A percentile compares a stretch with the other conserved stretches of the same genome.
Evolutionary conservation across 257 asterid genomes (phyloP).

Genomic region (Parsonsia alboflavescens): DNA sequence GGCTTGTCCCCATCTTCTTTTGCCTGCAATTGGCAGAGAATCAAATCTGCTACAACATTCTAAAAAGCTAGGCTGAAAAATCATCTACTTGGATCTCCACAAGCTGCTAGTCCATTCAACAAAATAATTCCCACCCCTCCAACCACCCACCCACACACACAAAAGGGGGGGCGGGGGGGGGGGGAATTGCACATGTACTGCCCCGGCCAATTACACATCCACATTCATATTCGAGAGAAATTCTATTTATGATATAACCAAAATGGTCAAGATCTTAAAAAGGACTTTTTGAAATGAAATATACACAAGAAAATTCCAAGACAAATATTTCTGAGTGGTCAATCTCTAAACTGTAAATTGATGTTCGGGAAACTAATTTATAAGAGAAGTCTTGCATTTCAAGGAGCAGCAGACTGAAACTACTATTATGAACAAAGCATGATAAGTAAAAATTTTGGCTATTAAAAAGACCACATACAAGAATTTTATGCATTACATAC

Average conservation of each 20-base stretch:
- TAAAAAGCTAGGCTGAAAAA: background rate
- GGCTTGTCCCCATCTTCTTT: slow-evolving; percentile 93
- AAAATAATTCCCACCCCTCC: background rate
- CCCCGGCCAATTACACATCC: background rate
- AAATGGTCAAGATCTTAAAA: background rate
- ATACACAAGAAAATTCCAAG: no score
- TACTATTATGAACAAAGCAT: background rate
- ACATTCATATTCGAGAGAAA: background rate
- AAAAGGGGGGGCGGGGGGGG: background rate
- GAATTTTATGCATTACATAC: background rate
- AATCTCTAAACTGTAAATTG: background rate
- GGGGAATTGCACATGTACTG: no score
- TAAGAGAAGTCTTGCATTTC: background rate
- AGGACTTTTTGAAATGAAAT: no score
- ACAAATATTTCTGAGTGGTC: background rate
- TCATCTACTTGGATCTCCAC: background rate
- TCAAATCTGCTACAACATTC: background rate
- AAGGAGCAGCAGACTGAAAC: slow-evolving; percentile 3
- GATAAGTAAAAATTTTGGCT: background rate
- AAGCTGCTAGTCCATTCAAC: background rate
- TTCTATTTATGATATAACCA: background rate
- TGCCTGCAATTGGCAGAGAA: slow-evolving; percentile 48
- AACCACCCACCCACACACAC: no score
- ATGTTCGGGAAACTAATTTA: background rate
- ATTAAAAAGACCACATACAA: background rate